Evolutionary conservation across 1,284 basidiomycete genomes (phyloP), one percentile per base, ranked within the genome.

Genomic region (Trametes versicolor): DNA sequence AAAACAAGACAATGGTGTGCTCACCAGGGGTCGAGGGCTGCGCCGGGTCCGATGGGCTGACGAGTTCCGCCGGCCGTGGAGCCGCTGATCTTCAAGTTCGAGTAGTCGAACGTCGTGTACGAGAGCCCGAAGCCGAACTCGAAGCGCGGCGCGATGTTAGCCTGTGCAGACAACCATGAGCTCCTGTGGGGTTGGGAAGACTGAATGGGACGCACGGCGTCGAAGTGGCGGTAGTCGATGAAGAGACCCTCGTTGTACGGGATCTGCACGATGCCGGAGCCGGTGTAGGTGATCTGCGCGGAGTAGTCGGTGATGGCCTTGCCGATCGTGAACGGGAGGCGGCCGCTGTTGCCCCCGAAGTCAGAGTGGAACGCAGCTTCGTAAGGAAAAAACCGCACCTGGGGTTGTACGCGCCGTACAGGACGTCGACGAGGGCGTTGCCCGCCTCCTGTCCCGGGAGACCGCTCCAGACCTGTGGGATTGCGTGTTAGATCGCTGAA

Each of bases 171-270:
- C 17, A 25, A 25, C 15, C 19, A 7, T 47, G 17, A 51, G 23
- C 6, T 6, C 48, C 19, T n/a, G 25, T 15, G 13, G 2, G 23
- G 12, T n/a, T 17, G 12, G 27, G 8, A 0, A 5, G 45, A 15
- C 32, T 8, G 23, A 21, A 27, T 15, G 25, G 25, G 23, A 78
- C 84, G 76, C 66, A 88, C 83, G 58, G 85, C 80, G 68, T 94
- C 90, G 73, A 95, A 95, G 74, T 88, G 85, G 23, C 91, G 81
- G 74, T 94, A 94, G 78, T 94, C 92, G 72, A 94, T 89, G 70
- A 87, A 79, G 53, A 94, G 75, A 12, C 73, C 78, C 64, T 84
- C 82, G 54, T 60, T 73, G 67, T 78, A 78, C 2, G 73, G 69
- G 23, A 77, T 74, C 19, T 66, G 75, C 1, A 76, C 70, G 56